Evolutionary conservation across 495 filamentous ascomycete species (phyloP).

Genomic region (Xylaria intraflava): DNA sequence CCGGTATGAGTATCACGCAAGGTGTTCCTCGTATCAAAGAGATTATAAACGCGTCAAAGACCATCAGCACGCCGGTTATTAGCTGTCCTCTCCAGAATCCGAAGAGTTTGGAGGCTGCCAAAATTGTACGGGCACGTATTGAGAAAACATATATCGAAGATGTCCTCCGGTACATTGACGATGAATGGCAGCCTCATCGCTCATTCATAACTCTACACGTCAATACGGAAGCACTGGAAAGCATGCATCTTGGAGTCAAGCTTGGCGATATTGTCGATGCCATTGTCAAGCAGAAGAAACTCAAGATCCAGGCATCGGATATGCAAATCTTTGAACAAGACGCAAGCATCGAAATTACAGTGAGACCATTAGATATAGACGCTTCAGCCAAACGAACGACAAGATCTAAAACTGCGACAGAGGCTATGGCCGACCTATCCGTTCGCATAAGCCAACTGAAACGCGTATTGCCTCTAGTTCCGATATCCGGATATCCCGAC

Average conservation of each 20-base stretch:
- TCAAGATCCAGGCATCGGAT: constrained; percentile 56
- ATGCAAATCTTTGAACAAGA: constrained; percentile 40
- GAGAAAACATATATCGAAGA: constrained; percentile 80
- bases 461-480: constrained; percentile 68
- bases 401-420: constrained; percentile 47
- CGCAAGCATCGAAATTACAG: constrained; percentile 50
- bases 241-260: constrained; percentile 69
- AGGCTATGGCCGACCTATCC: constrained; percentile 61
- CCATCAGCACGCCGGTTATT: constrained; percentile 91
- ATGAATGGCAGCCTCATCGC: constrained; percentile 70
- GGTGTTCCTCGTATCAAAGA: constrained; percentile 99
- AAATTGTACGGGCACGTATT: constrained; percentile 82
- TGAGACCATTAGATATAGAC: constrained; percentile 44
- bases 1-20: constrained; percentile 96
- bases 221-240: constrained; percentile 66
- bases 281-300: constrained; percentile 69
- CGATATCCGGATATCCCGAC: constrained; percentile 80
- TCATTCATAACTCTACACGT: constrained; percentile 69
- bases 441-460: constrained; percentile 77
- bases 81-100: constrained; percentile 71
- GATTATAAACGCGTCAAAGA: constrained; percentile 95
- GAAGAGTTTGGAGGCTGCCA: constrained; percentile 62
- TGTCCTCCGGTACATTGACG: constrained; percentile 68
- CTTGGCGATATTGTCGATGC: constrained; percentile 62
- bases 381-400: constrained; percentile 40